Evolutionary conservation across 2,329 filamentous ascomycete species (phyloP), one percentile per base, ranked within the genome.

Genomic region (Pseudopithomyces chartarum): DNA sequence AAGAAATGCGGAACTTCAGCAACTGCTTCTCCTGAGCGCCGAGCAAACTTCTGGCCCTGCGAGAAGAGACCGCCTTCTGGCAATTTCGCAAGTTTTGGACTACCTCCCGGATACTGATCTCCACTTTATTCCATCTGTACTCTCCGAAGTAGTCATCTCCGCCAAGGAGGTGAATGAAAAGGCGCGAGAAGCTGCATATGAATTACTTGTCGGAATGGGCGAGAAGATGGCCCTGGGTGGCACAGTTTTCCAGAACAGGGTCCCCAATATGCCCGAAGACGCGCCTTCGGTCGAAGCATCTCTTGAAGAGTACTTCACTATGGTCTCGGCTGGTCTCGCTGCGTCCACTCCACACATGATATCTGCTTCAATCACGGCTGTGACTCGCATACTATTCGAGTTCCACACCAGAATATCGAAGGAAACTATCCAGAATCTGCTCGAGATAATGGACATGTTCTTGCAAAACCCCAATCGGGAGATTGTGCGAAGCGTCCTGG

Each of bases 161-260:
- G 96, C 92, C 78, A 99, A 99, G 77, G 95, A 99, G 79, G 92
- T 95, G 70, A 99, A 99, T 71, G 95, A 99, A 76, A 92, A 92
- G 71, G 93, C 95, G 0, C 85, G 95, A 61, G 92, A 91, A 52
- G 87, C 89, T 2, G 94, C 95, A 0, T 99, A 97, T 72, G 91
- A 96, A 49, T 82, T 98, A 15, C 84, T 99, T 12, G 90, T 99
- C 20, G 83, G 90, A 43, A 93, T 98, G 85, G 93, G 92, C 15
- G 86, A 92, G 72, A 90, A 88, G 65, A 92, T 97, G 82, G 85
- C 86, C 19, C 83, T 88, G 58, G 87, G 91, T 3, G 88, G 88
- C 36, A 82, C 84, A 48, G 95, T 99, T 60, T 85, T 94, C 67
- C 96, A 96, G 76, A 88, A 86, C 65, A 91, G 94, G 73, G 90